Evolutionary conservation across 345 rosid species (phyloP), one percentile per base, ranked within the genome.

Genomic region (Populus davidiana): DNA sequence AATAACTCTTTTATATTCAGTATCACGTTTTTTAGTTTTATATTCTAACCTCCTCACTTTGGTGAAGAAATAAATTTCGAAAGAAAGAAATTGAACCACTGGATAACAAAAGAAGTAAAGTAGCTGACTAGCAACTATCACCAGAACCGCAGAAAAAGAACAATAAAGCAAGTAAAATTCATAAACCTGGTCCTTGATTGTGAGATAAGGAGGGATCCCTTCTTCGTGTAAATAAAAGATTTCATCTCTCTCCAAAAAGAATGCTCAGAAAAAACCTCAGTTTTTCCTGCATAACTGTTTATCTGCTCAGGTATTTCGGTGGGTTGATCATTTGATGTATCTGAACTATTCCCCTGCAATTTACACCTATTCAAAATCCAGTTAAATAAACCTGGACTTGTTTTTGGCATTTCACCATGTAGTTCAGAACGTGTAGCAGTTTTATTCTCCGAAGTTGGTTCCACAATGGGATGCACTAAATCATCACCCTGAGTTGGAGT

Each of bases 151-250:
- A 13, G 14, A 64, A 5, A 56, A 44, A 77, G 74, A 56, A 21
- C 62, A 54, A 1, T 67, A 33, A 73, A 64, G 49, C 17, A 65
- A 81, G 72, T 17, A 4, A 47, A 77, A 63, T 67, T 75, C 68
- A 66, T 59, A 35, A 63, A 95, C 99, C 99, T 93, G 84, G 91
- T 92, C 75, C 43, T 86, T 29, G 97, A 88, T 81, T 79, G 85
- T 67, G 87, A 23, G 73, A 91, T 86, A 82, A 81, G 21, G 49
- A 52, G 77, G 10, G 83, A 88, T 73, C 93, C 99, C 79, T 75
- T 83, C 47, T 81, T 78, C 33, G 93, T 84, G 77, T 80, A 61
- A 64, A 92, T 73, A 82, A 89, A 93, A 73, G 86, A 83, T 74
- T 90, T 89, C 84, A 92, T 54, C 23, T 87, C 89, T 14, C 75